phyloP scores from a whole-genome alignment of 192 early-diverging fungal genomes.

The Coemansia sp. region DNA sequence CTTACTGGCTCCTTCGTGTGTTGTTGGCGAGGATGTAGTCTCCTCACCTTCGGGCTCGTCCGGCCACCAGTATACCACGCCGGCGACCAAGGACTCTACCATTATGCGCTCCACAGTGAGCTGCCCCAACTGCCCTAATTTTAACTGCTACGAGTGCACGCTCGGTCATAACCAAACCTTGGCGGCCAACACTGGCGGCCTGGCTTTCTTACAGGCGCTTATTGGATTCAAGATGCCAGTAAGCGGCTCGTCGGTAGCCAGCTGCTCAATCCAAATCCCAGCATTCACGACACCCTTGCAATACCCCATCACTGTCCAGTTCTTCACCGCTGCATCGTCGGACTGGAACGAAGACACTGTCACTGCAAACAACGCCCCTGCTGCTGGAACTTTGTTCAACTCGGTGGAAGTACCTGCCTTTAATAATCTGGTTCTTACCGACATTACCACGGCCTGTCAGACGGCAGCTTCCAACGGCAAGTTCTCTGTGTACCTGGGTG shows the following conservation, averaged over 20 bases:
- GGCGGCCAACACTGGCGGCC: conserved; percentile 37
- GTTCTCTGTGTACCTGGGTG: conserved; percentile 33
- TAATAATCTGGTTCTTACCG: conserved; percentile 25
- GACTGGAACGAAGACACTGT: conserved; percentile 50
- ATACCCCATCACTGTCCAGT: conserved; percentile 21
- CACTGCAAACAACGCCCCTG: conserved; percentile 39
- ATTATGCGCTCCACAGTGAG: conserved; percentile 48
- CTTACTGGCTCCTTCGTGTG: neutral
- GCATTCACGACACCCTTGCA: conserved; percentile 34
- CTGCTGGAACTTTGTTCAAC: conserved; percentile 20
- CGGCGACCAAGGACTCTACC: conserved; percentile 56
- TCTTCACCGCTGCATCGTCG: conserved; percentile 18
- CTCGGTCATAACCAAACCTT: conserved; percentile 39
- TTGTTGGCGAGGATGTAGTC: neutral
- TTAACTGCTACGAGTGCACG: conserved; percentile 57
- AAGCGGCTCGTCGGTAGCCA: conserved; percentile 19
- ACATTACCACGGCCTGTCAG: conserved; percentile 46
- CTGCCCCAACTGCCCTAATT: conserved; percentile 48
- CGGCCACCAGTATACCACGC: conserved; percentile 5
- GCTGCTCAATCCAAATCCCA: conserved; percentile 47
- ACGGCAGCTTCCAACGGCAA: conserved; percentile 21
- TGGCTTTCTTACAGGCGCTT: conserved; percentile 32
- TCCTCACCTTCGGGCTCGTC: neutral
- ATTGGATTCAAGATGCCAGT: conserved; percentile 47
- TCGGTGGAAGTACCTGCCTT: conserved; percentile 32